Evolutionary conservation across 108 stramenopile species (phyloP).

Genomic region (Mediolabrus comicus): DNA sequence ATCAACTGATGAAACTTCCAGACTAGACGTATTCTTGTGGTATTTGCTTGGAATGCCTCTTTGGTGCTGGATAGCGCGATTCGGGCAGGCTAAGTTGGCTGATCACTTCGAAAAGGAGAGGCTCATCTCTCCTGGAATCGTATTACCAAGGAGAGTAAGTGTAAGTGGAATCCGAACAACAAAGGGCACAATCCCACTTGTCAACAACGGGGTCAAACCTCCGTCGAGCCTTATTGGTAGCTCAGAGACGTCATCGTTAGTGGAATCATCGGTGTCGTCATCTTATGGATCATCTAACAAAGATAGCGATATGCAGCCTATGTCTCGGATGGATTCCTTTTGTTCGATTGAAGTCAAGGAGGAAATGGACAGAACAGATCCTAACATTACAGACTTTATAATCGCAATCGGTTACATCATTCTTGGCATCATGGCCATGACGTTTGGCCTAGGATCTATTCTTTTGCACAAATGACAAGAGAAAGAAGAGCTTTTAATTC

Average conservation of each 20-base stretch:
- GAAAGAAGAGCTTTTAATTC: no score
- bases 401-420: constrained; percentile 65
- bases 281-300: neutral
- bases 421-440: constrained; percentile 67
- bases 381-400: constrained; percentile 48
- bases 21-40: constrained; percentile 11
- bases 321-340: neutral
- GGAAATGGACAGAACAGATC: constrained; percentile 18
- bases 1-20: neutral
- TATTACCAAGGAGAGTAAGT: constrained; percentile 19
- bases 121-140: constrained; percentile 50
- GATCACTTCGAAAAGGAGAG: constrained; percentile 52
- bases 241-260: neutral
- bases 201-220: neutral
- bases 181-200: constrained; percentile 6
- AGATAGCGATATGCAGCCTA: neutral
- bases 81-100: constrained; percentile 50
- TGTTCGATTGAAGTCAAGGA: constrained; percentile 13
- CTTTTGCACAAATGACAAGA: no score
- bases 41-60: constrained; percentile 55
- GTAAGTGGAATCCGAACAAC: neutral
- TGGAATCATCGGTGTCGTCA: neutral
- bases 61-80: constrained; percentile 59
- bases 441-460: constrained; percentile 60
- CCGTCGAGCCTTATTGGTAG: neutral